phyloP scores from a whole-genome alignment of 345 rosid species.

The Pseudoturritis turrita region DNA sequence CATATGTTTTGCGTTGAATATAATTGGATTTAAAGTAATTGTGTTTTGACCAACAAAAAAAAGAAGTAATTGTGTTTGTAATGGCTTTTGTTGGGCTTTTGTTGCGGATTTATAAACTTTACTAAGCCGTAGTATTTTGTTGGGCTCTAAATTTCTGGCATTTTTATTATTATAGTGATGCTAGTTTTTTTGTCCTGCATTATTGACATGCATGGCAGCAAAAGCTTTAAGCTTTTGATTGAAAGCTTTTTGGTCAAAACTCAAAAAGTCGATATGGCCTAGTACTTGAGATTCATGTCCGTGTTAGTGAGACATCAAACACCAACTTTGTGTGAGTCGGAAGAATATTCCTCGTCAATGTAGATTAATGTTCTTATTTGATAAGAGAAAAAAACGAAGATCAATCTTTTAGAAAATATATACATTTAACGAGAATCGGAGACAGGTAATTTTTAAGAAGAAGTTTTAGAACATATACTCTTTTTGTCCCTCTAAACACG shows the following conservation, averaged over 20 bases:
- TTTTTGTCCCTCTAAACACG: too few relatives aligned
- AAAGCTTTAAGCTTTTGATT: not conserved
- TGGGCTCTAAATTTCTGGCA: not conserved
- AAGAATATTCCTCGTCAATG: not conserved
- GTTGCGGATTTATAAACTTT: not conserved
- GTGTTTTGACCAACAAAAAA: too few relatives aligned
- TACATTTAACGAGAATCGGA: too few relatives aligned
- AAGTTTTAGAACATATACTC: too few relatives aligned
- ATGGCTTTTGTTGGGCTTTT: conserved; percentile 6
- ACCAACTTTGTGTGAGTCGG: not conserved
- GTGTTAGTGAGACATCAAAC: not conserved
- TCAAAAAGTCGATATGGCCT: not conserved
- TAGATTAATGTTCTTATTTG: not conserved
- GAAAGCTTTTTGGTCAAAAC: not conserved
- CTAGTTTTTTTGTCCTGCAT: not conserved
- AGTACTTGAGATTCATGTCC: not conserved
- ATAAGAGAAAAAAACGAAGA: not conserved
- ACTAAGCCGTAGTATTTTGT: not conserved
- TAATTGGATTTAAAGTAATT: not conserved
- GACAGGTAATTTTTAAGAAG: too few relatives aligned
- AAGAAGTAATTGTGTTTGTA: not conserved
- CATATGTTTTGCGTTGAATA: not conserved
- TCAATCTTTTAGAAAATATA: not conserved
- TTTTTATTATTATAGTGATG: not conserved
- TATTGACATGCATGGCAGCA: not conserved